phyloP scores from a whole-genome alignment of 768 basidiomycete species.

The Vararia minispora region DNA sequence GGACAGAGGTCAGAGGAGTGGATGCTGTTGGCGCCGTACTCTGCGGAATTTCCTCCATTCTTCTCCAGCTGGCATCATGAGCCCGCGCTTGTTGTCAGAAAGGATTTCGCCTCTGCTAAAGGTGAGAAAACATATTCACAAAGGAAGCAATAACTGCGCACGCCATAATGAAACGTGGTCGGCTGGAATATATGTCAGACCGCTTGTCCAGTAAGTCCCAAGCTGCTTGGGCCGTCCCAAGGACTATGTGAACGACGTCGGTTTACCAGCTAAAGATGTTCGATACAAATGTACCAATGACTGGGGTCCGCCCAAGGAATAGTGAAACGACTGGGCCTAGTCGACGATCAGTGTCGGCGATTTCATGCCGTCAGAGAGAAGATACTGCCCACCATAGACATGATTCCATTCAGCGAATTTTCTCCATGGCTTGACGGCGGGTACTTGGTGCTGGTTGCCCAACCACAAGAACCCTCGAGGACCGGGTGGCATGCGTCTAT shows the following conservation, averaged over 20 bases:
- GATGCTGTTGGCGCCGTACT: constrained; percentile 15
- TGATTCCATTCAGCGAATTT: constrained; percentile 37
- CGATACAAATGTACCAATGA: constrained; percentile 23
- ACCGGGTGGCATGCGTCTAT: constrained; percentile 30
- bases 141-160: constrained; percentile 9
- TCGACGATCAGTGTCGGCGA: too few relatives aligned
- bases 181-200: constrained; percentile 34
- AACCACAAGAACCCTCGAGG: constrained; percentile 32
- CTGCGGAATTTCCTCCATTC: constrained; percentile 38
- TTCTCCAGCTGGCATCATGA: constrained; percentile 33
- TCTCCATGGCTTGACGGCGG: constrained; percentile 33
- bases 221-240: constrained; percentile 33
- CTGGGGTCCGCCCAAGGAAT: constrained; percentile 30
- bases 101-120: constrained; percentile 30
- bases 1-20: background rate
- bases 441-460: constrained; percentile 36
- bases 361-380: constrained; percentile 1
- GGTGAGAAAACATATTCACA: background rate
- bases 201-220: constrained; percentile 39
- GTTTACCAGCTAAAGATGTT: background rate
- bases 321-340: constrained; percentile 32
- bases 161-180: constrained; percentile 36
- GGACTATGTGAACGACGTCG: constrained; percentile 20
- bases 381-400: constrained; percentile 27
- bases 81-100: constrained; percentile 33